Percentiles rank a stretch among this genome's conserved stretches.
phyloP scores from a whole-genome alignment of 2,329 filamentous ascomycete species.

The Botrytis sinoallii region DNA sequence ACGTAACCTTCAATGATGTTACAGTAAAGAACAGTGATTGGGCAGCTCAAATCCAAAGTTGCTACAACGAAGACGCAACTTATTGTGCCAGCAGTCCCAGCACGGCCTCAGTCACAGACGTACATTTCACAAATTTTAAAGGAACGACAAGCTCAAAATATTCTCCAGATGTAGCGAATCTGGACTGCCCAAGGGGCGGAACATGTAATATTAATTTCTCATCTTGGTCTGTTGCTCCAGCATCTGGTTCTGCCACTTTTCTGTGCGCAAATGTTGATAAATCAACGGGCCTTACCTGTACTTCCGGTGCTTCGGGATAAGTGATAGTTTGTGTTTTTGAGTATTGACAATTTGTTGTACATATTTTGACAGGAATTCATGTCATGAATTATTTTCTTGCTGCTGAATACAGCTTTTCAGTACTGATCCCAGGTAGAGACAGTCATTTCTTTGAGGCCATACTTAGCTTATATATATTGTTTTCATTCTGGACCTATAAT shows the following conservation, averaged over 20 bases:
- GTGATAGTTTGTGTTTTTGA: neutral
- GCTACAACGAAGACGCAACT: slow-evolving; percentile 40
- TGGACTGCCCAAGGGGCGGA: slow-evolving; percentile 41
- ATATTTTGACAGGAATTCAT: neutral
- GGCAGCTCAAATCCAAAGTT: slow-evolving; percentile 47
- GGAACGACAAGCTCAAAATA: slow-evolving; percentile 42
- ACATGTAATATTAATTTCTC: slow-evolving; percentile 41
- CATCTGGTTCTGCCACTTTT: slow-evolving; percentile 37
- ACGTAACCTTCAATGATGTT: slow-evolving; percentile 43
- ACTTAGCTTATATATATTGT: neutral
- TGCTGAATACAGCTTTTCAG: neutral
- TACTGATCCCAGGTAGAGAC: neutral
- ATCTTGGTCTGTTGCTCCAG: slow-evolving; percentile 38
- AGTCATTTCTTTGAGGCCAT: no score
- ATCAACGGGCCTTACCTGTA: slow-evolving; percentile 38
- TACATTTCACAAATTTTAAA: slow-evolving; percentile 41
- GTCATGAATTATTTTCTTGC: neutral
- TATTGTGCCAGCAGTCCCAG: slow-evolving; percentile 41
- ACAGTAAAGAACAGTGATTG: slow-evolving; percentile 42
- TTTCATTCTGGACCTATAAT: neutral
- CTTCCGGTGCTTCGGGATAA: slow-evolving; percentile 39
- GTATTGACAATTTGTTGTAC: neutral
- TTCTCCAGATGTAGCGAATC: slow-evolving; percentile 38
- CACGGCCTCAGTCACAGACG: slow-evolving; percentile 38
- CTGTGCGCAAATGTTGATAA: slow-evolving; percentile 40